Percentiles rank a stretch among this genome's conserved stretches.
phyloP scores from a whole-genome alignment of 2,329 filamentous ascomycete species.

The Monilinia aucupariae region DNA sequence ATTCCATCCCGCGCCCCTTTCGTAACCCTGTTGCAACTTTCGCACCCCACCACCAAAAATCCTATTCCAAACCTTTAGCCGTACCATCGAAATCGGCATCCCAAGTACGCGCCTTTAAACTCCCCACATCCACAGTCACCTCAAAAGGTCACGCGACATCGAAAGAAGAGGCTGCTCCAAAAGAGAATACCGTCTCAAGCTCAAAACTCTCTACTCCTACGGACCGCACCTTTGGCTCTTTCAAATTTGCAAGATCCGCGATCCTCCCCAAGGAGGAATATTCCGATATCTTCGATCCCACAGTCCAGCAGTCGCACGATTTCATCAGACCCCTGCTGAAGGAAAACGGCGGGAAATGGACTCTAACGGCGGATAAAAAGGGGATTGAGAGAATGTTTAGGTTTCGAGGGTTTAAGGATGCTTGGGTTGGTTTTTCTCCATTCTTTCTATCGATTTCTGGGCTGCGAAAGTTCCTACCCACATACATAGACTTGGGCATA shows the following conservation, averaged over 20 bases:
- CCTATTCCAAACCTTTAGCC: background rate
- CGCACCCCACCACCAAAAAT: background rate
- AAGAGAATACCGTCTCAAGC: background rate
- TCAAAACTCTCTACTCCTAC: background rate
- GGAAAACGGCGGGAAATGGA: constrained; percentile 42
- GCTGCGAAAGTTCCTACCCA: no score
- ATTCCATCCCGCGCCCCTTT: rapidly evolving
- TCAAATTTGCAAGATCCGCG: background rate
- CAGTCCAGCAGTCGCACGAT: background rate
- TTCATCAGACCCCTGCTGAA: constrained; percentile 2
- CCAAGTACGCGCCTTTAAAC: background rate
- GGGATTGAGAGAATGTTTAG: constrained; percentile 56
- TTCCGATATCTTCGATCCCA: background rate
- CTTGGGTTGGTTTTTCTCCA: constrained; percentile 48
- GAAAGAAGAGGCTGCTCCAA: background rate
- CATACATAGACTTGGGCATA: background rate
- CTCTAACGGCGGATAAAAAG: constrained; percentile 44
- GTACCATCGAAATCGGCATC: background rate
- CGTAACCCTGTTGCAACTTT: background rate
- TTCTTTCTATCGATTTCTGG: background rate
- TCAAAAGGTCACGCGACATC: background rate
- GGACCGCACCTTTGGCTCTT: background rate
- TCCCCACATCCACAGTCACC: background rate
- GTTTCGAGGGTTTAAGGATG: constrained; percentile 61
- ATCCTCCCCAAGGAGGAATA: background rate